Evolutionary conservation across 2,329 filamentous ascomycete species (phyloP).

Genomic region (Zasmidium citrigriseum): DNA sequence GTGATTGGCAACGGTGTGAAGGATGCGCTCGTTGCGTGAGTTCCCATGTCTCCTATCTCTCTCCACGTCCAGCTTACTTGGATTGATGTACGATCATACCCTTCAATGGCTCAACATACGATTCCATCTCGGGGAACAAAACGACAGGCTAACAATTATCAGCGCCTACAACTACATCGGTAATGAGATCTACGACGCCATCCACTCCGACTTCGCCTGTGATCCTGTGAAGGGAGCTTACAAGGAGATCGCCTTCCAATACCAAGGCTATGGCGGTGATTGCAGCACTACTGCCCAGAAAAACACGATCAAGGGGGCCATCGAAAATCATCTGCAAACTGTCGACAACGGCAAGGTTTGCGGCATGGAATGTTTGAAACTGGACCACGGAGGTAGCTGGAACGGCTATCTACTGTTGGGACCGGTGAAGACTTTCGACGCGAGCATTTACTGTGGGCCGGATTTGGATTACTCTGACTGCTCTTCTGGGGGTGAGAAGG

Average conservation of each 20-base stretch:
- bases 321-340: neutral
- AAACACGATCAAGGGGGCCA: neutral
- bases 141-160: neutral
- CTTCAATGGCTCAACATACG: neutral
- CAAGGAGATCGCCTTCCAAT: too few species aligned
- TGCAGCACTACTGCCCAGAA: neutral
- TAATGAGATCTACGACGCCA: too few species aligned
- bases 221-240: too few species aligned
- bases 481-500: too few species aligned
- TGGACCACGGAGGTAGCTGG: neutral
- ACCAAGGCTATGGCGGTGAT: neutral
- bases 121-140: too few species aligned
- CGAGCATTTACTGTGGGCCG: neutral
- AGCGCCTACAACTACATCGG: neutral
- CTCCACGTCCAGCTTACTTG: neutral
- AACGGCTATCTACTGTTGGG: neutral
- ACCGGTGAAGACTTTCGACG: neutral
- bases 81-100: too few species aligned
- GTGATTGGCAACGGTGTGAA: neutral
- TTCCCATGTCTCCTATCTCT: neutral
- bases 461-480: too few species aligned
- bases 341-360: neutral
- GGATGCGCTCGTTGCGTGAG: neutral
- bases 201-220: too few species aligned
- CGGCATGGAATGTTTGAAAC: neutral